Evolutionary conservation across 2,329 filamentous ascomycete genomes (phyloP).

Genomic region (Pseudocercospora cruenta): DNA sequence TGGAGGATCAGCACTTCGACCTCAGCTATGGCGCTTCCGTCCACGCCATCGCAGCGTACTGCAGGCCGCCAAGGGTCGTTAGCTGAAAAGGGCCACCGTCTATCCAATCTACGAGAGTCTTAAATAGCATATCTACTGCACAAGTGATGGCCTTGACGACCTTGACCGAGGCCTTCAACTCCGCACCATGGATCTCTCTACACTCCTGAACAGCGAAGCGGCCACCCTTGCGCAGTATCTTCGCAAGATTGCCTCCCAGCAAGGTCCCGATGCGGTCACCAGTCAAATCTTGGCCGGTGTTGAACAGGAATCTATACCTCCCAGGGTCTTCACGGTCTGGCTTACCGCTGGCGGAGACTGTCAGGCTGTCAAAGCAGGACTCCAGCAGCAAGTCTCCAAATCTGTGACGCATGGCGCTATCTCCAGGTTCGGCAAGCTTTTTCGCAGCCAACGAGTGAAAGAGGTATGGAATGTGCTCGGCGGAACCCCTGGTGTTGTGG

Average conservation of each 20-base stretch:
- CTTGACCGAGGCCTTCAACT: not conserved
- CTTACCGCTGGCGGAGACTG: slow-evolving; percentile 22
- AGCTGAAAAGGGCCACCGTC: not conserved
- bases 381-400: slow-evolving; percentile 20
- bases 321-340: slow-evolving; percentile 28
- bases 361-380: slow-evolving; percentile 19
- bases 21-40: not conserved
- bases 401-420: slow-evolving; percentile 22
- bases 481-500: slow-evolving; percentile 24
- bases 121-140: not conserved
- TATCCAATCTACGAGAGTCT: not conserved
- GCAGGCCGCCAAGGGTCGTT: not conserved
- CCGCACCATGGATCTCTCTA: slow-evolving; percentile 14
- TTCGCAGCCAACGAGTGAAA: slow-evolving; percentile 16
- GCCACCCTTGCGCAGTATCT: slow-evolving; percentile 20
- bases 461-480: slow-evolving; percentile 27
- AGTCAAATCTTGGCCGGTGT: slow-evolving; percentile 24
- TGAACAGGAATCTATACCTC: slow-evolving; percentile 22
- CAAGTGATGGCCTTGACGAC: not conserved
- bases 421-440: slow-evolving; percentile 18
- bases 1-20: not conserved
- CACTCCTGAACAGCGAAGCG: slow-evolving; percentile 11
- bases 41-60: not conserved
- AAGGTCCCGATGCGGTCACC: slow-evolving; percentile 14
- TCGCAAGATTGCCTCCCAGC: not conserved